Percentiles rank a stretch among this genome's conserved stretches.
Conservation (phyloP, 805 yeast species). For the Hanseniaspora guilliermondii region DNA sequence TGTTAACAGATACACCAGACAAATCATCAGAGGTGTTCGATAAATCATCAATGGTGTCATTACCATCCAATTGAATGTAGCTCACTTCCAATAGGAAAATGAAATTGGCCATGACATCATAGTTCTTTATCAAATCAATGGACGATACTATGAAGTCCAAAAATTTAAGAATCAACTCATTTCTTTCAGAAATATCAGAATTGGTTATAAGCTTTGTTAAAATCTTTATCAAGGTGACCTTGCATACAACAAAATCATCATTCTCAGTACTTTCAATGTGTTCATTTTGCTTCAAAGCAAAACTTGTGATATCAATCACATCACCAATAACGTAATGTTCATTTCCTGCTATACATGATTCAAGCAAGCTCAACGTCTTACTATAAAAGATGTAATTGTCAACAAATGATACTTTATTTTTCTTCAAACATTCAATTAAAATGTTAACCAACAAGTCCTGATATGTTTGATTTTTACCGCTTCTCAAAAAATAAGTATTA, state of each 20-base stretch:
- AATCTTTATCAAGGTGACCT: not conserved
- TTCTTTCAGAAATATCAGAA: constrained; percentile 23
- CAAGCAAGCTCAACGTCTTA: constrained; percentile 21
- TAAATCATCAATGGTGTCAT: constrained; percentile 12
- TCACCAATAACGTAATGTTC: constrained; percentile 28
- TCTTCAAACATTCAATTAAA: not conserved
- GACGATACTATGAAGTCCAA: constrained; percentile 41
- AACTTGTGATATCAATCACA: constrained; percentile 39
- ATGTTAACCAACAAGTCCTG: not conserved
- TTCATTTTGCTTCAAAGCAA: constrained; percentile 27
- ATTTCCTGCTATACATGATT: constrained; percentile 20
- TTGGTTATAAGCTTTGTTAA: not conserved
- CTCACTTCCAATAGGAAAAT: constrained; percentile 40
- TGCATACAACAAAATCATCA: constrained; percentile 14
- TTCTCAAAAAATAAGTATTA: not conserved
- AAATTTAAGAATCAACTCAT: constrained; percentile 25
- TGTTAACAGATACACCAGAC: not conserved
- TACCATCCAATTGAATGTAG: constrained; percentile 32
- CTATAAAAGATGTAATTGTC: constrained; percentile 17
- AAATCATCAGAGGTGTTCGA: not conserved
- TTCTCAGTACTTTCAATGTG: constrained; percentile 22
- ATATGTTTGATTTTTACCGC: not conserved
- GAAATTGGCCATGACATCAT: constrained; percentile 27
- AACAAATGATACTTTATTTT: constrained; percentile 1
- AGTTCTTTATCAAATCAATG: constrained; percentile 33